Percentiles rank a stretch among this genome's conserved stretches.
Conservation (phyloP, 495 filamentous ascomycete genomes). For the Aspergillus sclerotiicarbonarius region DNA sequence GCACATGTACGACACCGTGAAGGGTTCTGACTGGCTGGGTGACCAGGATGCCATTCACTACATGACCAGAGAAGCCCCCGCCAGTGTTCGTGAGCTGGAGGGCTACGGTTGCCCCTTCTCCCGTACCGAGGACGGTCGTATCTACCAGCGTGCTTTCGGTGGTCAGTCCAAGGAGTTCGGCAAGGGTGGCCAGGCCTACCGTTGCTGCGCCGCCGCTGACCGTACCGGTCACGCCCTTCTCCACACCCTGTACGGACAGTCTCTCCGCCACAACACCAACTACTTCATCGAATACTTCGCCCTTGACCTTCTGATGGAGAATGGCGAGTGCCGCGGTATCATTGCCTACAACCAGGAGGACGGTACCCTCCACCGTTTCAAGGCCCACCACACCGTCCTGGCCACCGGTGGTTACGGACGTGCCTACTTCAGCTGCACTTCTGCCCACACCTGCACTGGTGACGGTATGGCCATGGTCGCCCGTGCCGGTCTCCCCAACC, state of each 20-base stretch:
- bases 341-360: conserved; percentile 98
- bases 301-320: conserved; percentile 93
- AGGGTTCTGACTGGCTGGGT: conserved; percentile 97
- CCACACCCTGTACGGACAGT: conserved; percentile 98
- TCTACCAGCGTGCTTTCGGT: conserved; percentile 98
- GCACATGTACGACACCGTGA: conserved; percentile 99
- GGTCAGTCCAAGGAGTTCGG: conserved; percentile 93
- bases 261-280: conserved; percentile 93
- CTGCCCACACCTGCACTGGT: conserved; percentile 96
- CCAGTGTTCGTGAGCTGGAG: conserved; percentile 89
- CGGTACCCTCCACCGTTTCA: conserved; percentile 93
- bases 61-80: conserved; percentile 94
- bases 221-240: conserved; percentile 94
- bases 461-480: conserved; percentile 99
- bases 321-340: conserved; percentile 92
- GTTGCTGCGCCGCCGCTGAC: conserved; percentile 92
- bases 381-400: conserved; percentile 91
- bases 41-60: conserved; percentile 99
- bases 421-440: conserved; percentile 97
- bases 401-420: conserved; percentile 96
- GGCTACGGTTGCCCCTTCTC: conserved; percentile 98
- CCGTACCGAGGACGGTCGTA: conserved; percentile 93
- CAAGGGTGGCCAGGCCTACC: conserved; percentile 95
- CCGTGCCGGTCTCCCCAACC: conserved; percentile 94
- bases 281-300: conserved; percentile 99